Evolutionary conservation across 2,329 filamentous ascomycete species (phyloP), one percentile per base, ranked within the genome.

Genomic region (Xylaria sp.): DNA sequence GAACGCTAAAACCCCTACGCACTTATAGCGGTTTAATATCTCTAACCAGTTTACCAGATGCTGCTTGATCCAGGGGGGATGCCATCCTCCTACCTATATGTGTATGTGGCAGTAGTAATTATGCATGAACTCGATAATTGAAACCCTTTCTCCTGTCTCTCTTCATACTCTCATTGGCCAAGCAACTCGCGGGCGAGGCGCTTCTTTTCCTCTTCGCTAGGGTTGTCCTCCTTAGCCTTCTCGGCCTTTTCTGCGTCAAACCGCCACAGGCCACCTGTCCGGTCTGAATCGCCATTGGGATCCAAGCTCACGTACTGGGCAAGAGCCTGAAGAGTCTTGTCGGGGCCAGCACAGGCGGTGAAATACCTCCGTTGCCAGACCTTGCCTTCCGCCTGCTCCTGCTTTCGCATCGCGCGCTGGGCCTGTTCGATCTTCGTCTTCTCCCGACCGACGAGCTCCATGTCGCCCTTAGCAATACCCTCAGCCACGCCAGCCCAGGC

Each of bases 311-410:
- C 79, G 16, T 72, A 63, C 7, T 72, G 63, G 13, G 80, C 82
- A 9, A 85, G 73, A 9, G 68, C 63, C 54, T 74, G 68, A 11
- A 85, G 77, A 0, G 78, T 72, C 6, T 72, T 63, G 60, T 85
- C 83, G 0, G 70, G 61, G 16, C 59, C 67, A 10, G 75, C 76
- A 61, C 79, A 71, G 69, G 74, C 69, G 59, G 79, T 84, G 76
- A 97, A 99, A 78, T 94, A 97, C 57, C 88, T 83, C 51, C 92
- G 83, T 70, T 92, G 83, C 93, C 94, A 99, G 47, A 84, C 79
- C 49, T 82, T 82, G 18, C 86, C 86, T 67, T 92, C 89, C 1
- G 67, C 61, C 50, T 70, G 67, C 60, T 74, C 77, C 42, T 69
- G 68, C 11, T 80, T 80, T 66, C 92, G 83, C 77, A 93, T 79